These are phyloP conservation scores for Sclerotinia minor DNA, from an alignment of 2,329 filamentous ascomycete genomes.

Conservation along the genomic window DNA sequence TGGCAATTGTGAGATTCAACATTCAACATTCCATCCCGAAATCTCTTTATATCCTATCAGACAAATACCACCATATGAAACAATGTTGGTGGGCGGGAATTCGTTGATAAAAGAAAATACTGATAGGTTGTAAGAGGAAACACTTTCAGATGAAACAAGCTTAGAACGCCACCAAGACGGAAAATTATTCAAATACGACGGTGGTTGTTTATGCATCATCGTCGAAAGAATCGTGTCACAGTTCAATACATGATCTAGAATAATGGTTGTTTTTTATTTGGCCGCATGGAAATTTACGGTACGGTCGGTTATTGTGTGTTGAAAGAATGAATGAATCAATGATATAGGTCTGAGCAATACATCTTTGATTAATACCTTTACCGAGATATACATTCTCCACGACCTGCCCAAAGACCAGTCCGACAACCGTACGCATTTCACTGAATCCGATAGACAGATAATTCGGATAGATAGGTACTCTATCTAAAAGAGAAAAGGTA, in stretches of 20 bases:
- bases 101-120: slow-evolving; percentile 6
- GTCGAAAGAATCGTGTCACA: not conserved
- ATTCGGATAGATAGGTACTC: not conserved
- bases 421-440: not conserved
- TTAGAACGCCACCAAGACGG: slow-evolving; percentile 7
- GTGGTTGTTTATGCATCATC: not conserved
- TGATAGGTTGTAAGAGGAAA: slow-evolving; percentile 10
- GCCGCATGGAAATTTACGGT: not conserved
- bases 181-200: not conserved
- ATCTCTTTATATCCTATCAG: not conserved
- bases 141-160: slow-evolving; percentile 14
- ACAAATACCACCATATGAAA: slow-evolving; percentile 18
- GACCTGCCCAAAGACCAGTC: not conserved
- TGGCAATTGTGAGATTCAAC: not conserved
- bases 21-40: slow-evolving; percentile 2
- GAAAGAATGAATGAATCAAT: not conserved
- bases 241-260: not conserved
- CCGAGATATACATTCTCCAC: not conserved
- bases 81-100: not conserved
- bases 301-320: no score
- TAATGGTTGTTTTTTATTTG: not conserved
- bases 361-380: not conserved
- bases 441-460: not conserved
- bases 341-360: not conserved
- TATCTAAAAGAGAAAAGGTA: not conserved